Percentiles rank a stretch among this genome's conserved stretches.
Conservation (phyloP, 2,329 filamentous ascomycete genomes). For the Penicillium sp. region DNA sequence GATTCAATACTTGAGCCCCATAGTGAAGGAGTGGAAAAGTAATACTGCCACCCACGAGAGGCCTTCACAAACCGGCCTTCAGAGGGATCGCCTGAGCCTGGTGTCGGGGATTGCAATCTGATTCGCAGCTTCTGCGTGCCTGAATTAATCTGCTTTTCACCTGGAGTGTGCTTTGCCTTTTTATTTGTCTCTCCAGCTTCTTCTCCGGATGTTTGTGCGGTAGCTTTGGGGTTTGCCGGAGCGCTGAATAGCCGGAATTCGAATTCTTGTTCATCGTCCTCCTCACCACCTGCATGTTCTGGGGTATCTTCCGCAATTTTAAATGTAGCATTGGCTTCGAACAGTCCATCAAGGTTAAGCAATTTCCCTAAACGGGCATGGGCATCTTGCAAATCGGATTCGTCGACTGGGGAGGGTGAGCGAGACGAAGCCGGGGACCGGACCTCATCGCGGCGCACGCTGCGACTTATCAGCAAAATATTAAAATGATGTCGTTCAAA, state of each 20-base stretch:
- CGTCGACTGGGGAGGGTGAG: constrained; percentile 31
- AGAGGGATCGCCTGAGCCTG: constrained; percentile 22
- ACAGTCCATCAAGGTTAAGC: constrained; percentile 33
- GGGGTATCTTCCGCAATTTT: constrained; percentile 5
- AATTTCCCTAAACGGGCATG: constrained; percentile 34
- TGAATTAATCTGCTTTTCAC: background rate
- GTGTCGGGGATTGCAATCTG: constrained; percentile 40
- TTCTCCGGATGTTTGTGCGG: background rate
- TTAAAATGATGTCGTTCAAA: background rate
- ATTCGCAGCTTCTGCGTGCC: constrained; percentile 41
- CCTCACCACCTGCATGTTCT: constrained; percentile 9
- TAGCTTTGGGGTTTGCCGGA: constrained; percentile 21
- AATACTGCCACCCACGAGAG: constrained; percentile 44
- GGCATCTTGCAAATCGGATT: constrained; percentile 27
- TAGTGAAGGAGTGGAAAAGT: constrained; percentile 39
- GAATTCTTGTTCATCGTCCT: constrained; percentile 45
- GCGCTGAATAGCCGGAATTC: constrained; percentile 45
- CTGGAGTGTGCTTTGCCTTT: background rate
- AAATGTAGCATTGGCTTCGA: constrained; percentile 3
- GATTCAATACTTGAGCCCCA: constrained; percentile 11
- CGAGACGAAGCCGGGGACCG: constrained; percentile 31
- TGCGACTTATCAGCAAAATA: constrained; percentile 13
- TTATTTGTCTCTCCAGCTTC: background rate
- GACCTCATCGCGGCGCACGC: constrained; percentile 40
- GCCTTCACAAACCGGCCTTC: constrained; percentile 42